Evolutionary conservation across 2,329 filamentous ascomycete genomes (phyloP).

Genomic region (Conoideocrella luteorostrata): DNA sequence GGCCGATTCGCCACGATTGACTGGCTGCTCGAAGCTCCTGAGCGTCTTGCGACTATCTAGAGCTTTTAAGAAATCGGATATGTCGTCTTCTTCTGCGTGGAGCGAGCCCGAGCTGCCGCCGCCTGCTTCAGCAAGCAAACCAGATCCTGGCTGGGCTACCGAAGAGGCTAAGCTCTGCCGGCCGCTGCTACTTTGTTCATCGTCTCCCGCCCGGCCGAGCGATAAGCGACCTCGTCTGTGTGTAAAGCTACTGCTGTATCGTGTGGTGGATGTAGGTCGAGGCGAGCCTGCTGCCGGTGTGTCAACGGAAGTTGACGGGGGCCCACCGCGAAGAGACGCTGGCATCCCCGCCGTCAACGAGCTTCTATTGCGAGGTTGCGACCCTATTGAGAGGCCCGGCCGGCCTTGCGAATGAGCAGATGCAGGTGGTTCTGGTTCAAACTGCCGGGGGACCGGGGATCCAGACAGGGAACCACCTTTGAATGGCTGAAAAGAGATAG

Average conservation of each 20-base stretch:
- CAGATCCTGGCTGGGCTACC: slow-evolving; percentile 67
- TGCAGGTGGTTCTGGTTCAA: slow-evolving; percentile 45
- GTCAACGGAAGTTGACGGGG: slow-evolving; percentile 54
- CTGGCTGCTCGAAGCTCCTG: slow-evolving; percentile 66
- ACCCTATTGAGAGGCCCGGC: slow-evolving; percentile 35
- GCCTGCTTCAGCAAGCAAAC: slow-evolving; percentile 65
- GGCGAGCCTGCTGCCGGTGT: slow-evolving; percentile 70
- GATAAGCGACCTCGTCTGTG: slow-evolving; percentile 75
- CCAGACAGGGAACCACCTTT: slow-evolving; percentile 93
- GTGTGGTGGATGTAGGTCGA: slow-evolving; percentile 67
- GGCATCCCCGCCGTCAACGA: slow-evolving; percentile 72
- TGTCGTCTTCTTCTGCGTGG: slow-evolving; percentile 80
- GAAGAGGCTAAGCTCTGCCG: slow-evolving; percentile 69
- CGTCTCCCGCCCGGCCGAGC: slow-evolving; percentile 60
- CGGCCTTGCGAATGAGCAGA: slow-evolving; percentile 49
- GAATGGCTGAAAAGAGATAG: slow-evolving; percentile 89
- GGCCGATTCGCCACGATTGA: slow-evolving; percentile 60
- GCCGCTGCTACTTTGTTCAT: slow-evolving; percentile 75
- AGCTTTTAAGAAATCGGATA: slow-evolving; percentile 85
- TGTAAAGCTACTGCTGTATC: slow-evolving; percentile 91
- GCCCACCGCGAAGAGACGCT: slow-evolving; percentile 61
- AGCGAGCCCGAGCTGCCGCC: slow-evolving; percentile 61
- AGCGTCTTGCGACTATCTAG: slow-evolving; percentile 85
- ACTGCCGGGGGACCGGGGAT: slow-evolving; percentile 57
- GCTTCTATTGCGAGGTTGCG: slow-evolving; percentile 57